Base-by-base conservation (phyloP, 2,329 filamentous ascomycete species). In the Trichothecium sympodiale region DNA sequence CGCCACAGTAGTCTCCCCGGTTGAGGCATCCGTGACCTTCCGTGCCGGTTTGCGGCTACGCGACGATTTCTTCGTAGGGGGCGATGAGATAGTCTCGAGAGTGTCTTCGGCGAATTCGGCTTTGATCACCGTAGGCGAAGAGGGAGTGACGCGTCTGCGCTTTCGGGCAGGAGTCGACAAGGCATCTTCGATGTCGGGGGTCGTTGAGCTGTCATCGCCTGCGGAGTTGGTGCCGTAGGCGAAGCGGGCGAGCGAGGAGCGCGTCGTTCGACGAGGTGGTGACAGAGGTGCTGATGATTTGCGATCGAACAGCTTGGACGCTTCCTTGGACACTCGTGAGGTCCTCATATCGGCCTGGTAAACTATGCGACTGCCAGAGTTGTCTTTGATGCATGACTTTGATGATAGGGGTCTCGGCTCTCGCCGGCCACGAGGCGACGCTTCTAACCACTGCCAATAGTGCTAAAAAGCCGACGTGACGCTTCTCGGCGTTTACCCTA, bases 321-420 rank as follows among this genome's bases (percentile, higher is more conserved):
- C 72, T 18, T 80, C 74, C 46, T 65, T 65, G 8, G 74, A 75
- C 35, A 76, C 56, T 29, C 67, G 62, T 8, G 75, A 78, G 4
- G 72, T 71, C 29, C 68, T 63, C 74, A 25, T 25, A 25, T 25
- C 10, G 20, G 20, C 20, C 20, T 25, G 6, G 6, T 25, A 10
- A 25, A n/a, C n/a, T n/a, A n/a, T n/a, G n/a, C n/a, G n/a, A n/a
- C n/a, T n/a, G n/a, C n/a, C n/a, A n/a, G n/a, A n/a, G n/a, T n/a
- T n/a, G n/a, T n/a, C n/a, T n/a, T n/a, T n/a, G n/a, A n/a, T n/a
- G n/a, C n/a, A n/a, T n/a, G n/a, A n/a, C n/a, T 25, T 25, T 10
- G 10, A 25, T 25, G 20, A 25, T 25, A 25, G 20, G 20, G 20
- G 20, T 25, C 20, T 25, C 20, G 20, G 20, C 20, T 25, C 20